Base-by-base conservation (phyloP, 805 yeast genomes). In the Debaryomyces hansenii region DNA sequence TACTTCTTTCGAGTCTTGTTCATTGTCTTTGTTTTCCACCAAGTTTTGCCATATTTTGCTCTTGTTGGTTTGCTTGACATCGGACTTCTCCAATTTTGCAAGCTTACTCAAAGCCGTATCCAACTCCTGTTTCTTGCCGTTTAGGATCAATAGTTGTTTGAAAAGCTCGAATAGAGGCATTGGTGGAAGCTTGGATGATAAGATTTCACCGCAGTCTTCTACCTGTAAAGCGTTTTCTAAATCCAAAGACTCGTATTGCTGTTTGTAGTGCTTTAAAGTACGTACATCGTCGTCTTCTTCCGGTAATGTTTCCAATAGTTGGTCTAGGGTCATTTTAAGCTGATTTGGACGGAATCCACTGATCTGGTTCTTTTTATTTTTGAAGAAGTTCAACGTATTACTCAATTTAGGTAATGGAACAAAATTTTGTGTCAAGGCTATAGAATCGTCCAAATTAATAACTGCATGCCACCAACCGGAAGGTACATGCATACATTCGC, bases 401-500 rank as follows among this genome's bases (percentile, higher is more conserved):
- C 77, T 71, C 32, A 90, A 63, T 48, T 82, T 80, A 37, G 80
- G 75, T 35, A 62, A 60, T 0, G 96, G 95, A 9, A 89, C 91
- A 64, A 91, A 90, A 63, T 90, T 90, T 53, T 89, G 95, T 0
- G 97, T 90, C 56, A 90, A 66, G 0, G 97, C 97, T 15, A 90
- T 83, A n/a, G 83, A 74, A 59, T 85, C 90, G 47, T 84, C 87
- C 10, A 90, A 58, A 56, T 90, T 90, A n/a, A 90, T 87, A 27
- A 91, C 97, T 40, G 83, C 72, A 70, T 90, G 97, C 97, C 97
- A 90, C 97, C 97, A 90, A 0, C 96, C 95, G n/a, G 90, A 77
- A 3, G 97, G 97, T 6, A 90, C 97, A 61, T 86, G 82, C 75
- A 90, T 79, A 49, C 90, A 85, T 60, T 91, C 95, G 5, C 91